These are phyloP conservation scores for Naganishia sp. DNA, from an alignment of 1,284 basidiomycete genomes.

Conservation along the genomic window DNA sequence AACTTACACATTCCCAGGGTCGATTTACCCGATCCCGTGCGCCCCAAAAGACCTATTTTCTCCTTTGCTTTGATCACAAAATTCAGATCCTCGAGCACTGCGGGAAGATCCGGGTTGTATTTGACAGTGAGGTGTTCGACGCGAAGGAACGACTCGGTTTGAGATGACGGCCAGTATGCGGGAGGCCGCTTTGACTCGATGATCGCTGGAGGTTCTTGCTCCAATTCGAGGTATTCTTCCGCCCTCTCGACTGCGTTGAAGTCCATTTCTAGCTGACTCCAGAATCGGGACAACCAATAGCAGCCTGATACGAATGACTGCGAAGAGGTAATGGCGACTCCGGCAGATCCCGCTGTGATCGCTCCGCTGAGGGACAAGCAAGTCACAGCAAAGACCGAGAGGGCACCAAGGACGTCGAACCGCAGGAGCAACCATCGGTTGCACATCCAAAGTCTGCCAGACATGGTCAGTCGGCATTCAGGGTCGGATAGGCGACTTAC, in stretches of 20 bases:
- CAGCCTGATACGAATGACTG: constrained; percentile 40
- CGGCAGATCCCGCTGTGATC: constrained; percentile 72
- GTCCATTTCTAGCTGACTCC: constrained; percentile 54
- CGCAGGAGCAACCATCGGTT: constrained; percentile 58
- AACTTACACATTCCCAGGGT: constrained; percentile 32
- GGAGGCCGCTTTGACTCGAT: constrained; percentile 66
- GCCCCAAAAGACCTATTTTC: constrained; percentile 64
- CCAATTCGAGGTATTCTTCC: constrained; percentile 82
- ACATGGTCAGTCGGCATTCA: too few species aligned
- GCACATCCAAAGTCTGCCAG: constrained; percentile 51
- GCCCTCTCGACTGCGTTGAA: constrained; percentile 84
- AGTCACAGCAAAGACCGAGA: constrained; percentile 73
- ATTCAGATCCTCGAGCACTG: constrained; percentile 75
- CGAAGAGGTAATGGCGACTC: constrained; percentile 71
- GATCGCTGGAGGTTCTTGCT: constrained; percentile 74
- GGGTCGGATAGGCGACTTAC: constrained; percentile 34
- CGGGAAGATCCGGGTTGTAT: constrained; percentile 79
- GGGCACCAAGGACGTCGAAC: constrained; percentile 72
- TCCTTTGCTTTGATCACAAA: constrained; percentile 72
- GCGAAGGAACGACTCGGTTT: constrained; percentile 54
- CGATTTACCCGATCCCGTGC: constrained; percentile 56
- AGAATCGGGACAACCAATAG: constrained; percentile 53
- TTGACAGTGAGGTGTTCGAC: constrained; percentile 75
- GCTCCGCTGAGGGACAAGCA: constrained; percentile 71
- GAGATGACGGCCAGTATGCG: constrained; percentile 77